phyloP scores from a whole-genome alignment of 2,329 filamentous ascomycete species.

The Colletotrichum godetiae region DNA sequence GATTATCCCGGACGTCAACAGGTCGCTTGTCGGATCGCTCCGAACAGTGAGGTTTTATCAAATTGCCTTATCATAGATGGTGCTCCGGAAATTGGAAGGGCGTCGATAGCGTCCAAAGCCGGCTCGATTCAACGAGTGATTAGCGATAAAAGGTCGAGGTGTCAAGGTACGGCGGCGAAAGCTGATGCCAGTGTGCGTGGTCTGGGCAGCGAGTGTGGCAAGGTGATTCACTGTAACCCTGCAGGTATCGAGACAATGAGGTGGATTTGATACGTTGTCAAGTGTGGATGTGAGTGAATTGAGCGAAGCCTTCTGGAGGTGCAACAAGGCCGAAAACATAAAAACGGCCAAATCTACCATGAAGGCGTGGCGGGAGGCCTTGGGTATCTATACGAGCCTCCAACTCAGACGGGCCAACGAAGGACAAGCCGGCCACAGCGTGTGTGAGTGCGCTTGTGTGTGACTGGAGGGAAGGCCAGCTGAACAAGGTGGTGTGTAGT shows the following conservation, averaged over 20 bases:
- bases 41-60: not conserved
- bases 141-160: not conserved
- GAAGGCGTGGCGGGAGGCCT: slow-evolving; percentile 18
- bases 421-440: not conserved
- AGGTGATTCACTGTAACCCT: not conserved
- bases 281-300: not conserved
- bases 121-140: not conserved
- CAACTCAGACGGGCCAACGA: slow-evolving; percentile 13
- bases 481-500: slow-evolving; percentile 9
- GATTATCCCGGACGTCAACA: slow-evolving; percentile 8
- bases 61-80: not conserved
- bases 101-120: slow-evolving; percentile 27
- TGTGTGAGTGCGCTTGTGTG: slow-evolving; percentile 9
- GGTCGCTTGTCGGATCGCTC: not conserved
- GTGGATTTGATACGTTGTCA: not conserved
- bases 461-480: slow-evolving; percentile 7
- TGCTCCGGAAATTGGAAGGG: slow-evolving; percentile 11
- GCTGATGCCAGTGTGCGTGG: not conserved
- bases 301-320: slow-evolving; percentile 3
- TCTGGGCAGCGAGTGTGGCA: not conserved
- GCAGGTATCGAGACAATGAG: not conserved
- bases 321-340: slow-evolving; percentile 12
- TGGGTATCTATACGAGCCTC: slow-evolving; percentile 33
- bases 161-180: not conserved
- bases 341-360: not conserved